These are phyloP conservation scores for Alloteropsis semialata DNA, from an alignment of 176 grass and related monocot species.

Conservation along the genomic window DNA sequence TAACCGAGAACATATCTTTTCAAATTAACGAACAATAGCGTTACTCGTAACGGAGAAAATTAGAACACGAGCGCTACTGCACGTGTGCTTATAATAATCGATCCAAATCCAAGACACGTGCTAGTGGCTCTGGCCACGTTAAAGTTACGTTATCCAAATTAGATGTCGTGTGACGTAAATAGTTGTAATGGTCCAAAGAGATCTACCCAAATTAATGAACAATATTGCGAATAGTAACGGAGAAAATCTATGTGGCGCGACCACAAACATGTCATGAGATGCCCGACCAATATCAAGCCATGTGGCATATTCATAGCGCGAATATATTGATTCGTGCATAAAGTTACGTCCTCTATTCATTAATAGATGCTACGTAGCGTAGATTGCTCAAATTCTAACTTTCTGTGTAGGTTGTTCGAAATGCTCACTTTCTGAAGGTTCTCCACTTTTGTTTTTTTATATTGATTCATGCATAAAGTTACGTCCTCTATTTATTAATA, in stretches of 20 bases:
- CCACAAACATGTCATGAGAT: background rate
- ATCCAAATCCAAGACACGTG: too few relatives aligned
- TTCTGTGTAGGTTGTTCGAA: background rate
- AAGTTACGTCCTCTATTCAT: background rate
- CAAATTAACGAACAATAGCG: background rate
- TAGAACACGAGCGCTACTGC: background rate
- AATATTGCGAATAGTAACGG: background rate
- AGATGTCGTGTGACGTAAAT: background rate
- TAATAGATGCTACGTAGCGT: too few relatives aligned
- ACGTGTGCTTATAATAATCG: background rate
- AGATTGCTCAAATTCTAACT: background rate
- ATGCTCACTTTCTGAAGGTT: background rate
- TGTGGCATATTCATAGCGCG: background rate
- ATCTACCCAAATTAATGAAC: background rate
- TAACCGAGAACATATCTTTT: background rate
- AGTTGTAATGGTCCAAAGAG: background rate
- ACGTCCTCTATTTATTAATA: background rate
- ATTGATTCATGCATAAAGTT: background rate
- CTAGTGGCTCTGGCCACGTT: background rate
- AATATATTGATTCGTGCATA: fast-evolving
- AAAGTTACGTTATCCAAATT: background rate
- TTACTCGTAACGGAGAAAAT: background rate
- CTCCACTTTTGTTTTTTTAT: background rate
- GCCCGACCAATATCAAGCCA: background rate
- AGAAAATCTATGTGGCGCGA: background rate